Conservation (phyloP, 176 grass and related monocot species). For the Cenchrus purpureus region DNA sequence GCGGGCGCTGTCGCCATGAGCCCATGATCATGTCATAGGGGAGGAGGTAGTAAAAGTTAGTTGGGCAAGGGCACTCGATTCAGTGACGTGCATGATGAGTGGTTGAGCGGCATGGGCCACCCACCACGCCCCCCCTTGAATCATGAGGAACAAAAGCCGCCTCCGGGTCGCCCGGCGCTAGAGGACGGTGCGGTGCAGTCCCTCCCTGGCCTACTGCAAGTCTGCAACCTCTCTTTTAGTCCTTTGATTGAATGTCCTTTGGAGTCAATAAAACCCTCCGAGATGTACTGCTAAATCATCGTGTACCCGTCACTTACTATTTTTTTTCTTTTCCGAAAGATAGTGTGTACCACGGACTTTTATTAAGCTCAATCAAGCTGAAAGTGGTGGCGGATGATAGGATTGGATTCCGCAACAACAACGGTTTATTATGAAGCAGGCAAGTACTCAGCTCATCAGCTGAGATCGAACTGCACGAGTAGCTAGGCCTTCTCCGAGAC, state of each 20-base stretch:
- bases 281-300: background rate
- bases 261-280: background rate
- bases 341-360: background rate
- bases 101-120: constrained; percentile 50
- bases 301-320: background rate
- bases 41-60: constrained; percentile 34
- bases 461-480: too few species aligned
- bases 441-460: too few species aligned
- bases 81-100: constrained; percentile 57
- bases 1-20: background rate
- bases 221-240: background rate
- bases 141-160: constrained; percentile 38
- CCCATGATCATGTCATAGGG: constrained; percentile 17
- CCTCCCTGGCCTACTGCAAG: background rate
- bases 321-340: background rate
- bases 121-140: constrained; percentile 26
- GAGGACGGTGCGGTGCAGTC: constrained; percentile 13
- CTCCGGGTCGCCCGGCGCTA: background rate
- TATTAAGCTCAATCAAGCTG: background rate
- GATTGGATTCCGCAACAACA: background rate
- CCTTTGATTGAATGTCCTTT: background rate
- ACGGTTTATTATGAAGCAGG: background rate
- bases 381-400: background rate
- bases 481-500: too few species aligned
- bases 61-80: constrained; percentile 43